Base-by-base conservation (phyloP, 1,139 yeast genomes). In the Wickerhamomyces sp. region DNA sequence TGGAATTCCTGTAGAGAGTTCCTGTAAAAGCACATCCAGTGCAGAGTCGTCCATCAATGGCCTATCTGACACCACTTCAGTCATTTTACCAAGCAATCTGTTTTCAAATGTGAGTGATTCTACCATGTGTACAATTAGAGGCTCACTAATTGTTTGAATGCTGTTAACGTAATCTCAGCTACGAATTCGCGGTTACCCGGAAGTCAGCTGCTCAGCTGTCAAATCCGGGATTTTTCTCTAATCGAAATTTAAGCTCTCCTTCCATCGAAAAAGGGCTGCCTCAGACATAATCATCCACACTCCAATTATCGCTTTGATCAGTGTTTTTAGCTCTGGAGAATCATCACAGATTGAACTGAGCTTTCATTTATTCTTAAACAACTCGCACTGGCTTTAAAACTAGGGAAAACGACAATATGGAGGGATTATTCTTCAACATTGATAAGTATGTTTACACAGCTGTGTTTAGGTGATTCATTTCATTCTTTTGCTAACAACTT, bases 381-480 rank as follows among this genome's bases (percentile, higher is more conserved):
- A 5, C 5, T 18, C 5, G 23, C 23, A 18, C 4, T 18, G 23
- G 23, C 23, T 18, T 18, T 18, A 4, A 5, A 33, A 36, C 27
- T 10, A 37, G 10, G 14, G 13, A 10, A 29, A 4, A 36, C 33
- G n/a, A 7, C 36, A 46, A 36, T 48, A 89, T 89, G 96, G 96
- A 88, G 64, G 95, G 95, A 18, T 74, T 88, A 43, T 85, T 72
- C 66, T 93, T 93, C 69, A 93, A 93, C 69, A 73, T 90, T 52
- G 90, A 91, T 66, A 71, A 72, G 72, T 68, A 53, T 47, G 72
- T 63, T n/a, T n/a, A n/a, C n/a, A n/a, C n/a, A n/a, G 18, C 8
- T 13, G 2, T 27, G 10, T 10, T 3, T 30, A 32, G 8, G 15
- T 11, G 14, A 44, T 23, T 30, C 32, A 31, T 35, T 13, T 38